phyloP scores from a whole-genome alignment of 441 rosid species.

The Jatropha podagrica region DNA sequence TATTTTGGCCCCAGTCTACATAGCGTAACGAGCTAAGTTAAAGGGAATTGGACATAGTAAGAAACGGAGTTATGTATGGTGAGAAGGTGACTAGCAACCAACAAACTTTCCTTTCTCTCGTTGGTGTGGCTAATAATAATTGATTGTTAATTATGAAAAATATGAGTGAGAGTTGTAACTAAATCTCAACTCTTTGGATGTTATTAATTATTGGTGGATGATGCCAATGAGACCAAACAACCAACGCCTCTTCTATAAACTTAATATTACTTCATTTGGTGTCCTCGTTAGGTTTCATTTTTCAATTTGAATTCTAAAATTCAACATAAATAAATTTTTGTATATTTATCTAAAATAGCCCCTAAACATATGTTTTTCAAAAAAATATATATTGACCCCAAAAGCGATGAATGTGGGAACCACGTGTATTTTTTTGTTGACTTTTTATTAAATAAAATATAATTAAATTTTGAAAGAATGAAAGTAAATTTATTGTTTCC shows the following conservation, averaged over 20 bases:
- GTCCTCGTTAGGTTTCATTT: not conserved
- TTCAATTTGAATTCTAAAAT: no score
- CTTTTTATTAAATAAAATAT: no score
- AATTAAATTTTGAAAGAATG: no score
- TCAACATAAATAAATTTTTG: no score
- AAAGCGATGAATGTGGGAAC: no score
- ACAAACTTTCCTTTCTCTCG: constrained; percentile 6
- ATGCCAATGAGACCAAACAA: not conserved
- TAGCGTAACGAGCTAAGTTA: not conserved
- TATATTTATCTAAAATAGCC: no score
- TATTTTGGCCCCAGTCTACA: not conserved
- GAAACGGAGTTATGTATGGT: constrained; percentile 8
- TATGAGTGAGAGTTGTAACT: not conserved
- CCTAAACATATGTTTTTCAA: no score
- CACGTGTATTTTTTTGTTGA: no score
- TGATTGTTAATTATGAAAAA: not conserved
- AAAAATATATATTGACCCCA: no score
- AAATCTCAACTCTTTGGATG: not conserved
- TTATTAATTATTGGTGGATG: not conserved
- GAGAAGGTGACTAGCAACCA: constrained; percentile 33
- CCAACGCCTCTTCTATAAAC: no score
- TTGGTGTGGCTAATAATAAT: constrained; percentile 9
- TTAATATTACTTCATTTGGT: not conserved
- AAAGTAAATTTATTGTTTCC: no score
- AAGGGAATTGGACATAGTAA: not conserved